Conservation (phyloP, 1,284 basidiomycete genomes). For the Ceratobasidium sp. region DNA sequence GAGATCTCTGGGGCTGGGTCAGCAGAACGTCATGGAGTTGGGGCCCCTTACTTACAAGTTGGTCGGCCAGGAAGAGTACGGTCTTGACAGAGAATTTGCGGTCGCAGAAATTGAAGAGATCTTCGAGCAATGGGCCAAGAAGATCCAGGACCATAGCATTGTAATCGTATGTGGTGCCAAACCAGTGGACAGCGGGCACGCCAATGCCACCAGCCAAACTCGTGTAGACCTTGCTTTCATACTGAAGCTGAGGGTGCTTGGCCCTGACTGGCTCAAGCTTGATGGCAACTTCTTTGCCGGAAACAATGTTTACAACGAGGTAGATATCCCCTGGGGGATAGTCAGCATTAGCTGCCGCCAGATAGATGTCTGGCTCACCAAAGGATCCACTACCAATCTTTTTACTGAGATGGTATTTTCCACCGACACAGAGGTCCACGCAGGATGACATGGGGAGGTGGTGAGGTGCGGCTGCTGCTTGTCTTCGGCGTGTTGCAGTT, state of each 20-base stretch:
- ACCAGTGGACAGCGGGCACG: conserved; percentile 97
- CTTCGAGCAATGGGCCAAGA: conserved; percentile 95
- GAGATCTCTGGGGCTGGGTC: conserved; percentile 72
- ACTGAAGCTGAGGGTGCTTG: conserved; percentile 99
- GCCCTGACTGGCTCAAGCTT: conserved; percentile 99
- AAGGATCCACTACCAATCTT: conserved; percentile 99
- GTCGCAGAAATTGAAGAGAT: conserved; percentile 99
- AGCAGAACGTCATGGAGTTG: conserved; percentile 39
- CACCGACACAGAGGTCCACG: conserved; percentile 94
- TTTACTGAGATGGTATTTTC: conserved; percentile 98
- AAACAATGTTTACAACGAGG: conserved; percentile 99
- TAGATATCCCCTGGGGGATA: conserved; percentile 87
- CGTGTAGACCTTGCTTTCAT: conserved; percentile 97
- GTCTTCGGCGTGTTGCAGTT: no score
- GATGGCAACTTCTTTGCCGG: conserved; percentile 99
- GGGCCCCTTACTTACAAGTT: conserved; percentile 69
- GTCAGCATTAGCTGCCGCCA: conserved; percentile 26
- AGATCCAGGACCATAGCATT: conserved; percentile 99
- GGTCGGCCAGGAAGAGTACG: conserved; percentile 94
- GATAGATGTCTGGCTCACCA: conserved; percentile 62
- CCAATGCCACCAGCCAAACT: conserved; percentile 97
- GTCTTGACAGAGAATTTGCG: conserved; percentile 98
- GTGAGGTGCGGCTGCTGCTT: conserved; percentile 44
- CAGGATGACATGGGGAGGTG: conserved; percentile 39
- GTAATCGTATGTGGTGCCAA: conserved; percentile 99